Conservation (phyloP, 305 asterid genomes). For the Solanum hybrid region DNA sequence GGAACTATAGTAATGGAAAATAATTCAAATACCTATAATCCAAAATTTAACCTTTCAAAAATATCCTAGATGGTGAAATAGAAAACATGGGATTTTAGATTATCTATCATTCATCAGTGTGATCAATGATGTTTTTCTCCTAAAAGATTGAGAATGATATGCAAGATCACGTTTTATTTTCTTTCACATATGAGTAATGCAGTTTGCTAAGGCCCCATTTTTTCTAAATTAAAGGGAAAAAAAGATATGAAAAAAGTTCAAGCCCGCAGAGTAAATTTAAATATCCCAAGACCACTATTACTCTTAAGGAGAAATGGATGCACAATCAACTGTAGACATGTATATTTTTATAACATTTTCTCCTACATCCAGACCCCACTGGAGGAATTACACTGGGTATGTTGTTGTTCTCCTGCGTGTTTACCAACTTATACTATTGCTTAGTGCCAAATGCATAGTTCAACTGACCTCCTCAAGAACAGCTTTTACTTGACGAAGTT, state of each 20-base stretch:
- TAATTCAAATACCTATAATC: not conserved
- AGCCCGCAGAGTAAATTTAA: not conserved
- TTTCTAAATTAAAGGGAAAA: not conserved
- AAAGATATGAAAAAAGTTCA: not conserved
- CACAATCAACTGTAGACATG: not conserved
- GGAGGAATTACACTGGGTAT: not conserved
- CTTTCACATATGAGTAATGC: not conserved
- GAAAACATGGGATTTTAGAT: not conserved
- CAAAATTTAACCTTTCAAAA: not conserved
- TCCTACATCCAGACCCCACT: not conserved
- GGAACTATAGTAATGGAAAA: not conserved
- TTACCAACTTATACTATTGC: not conserved
- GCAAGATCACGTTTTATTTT: not conserved
- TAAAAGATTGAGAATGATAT: not conserved
- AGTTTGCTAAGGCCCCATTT: not conserved
- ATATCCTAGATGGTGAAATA: not conserved
- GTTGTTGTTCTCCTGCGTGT: not conserved
- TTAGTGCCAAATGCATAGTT: not conserved
- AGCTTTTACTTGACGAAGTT: conserved; percentile 99
- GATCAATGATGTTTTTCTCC: not conserved
- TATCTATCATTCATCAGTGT: not conserved
- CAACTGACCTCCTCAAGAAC: conserved; percentile 95
- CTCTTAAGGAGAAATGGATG: not conserved
- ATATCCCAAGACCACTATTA: not conserved
- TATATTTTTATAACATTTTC: not conserved